phyloP scores from a whole-genome alignment of 495 filamentous ascomycete species.

The Penicillium verhagenii region DNA sequence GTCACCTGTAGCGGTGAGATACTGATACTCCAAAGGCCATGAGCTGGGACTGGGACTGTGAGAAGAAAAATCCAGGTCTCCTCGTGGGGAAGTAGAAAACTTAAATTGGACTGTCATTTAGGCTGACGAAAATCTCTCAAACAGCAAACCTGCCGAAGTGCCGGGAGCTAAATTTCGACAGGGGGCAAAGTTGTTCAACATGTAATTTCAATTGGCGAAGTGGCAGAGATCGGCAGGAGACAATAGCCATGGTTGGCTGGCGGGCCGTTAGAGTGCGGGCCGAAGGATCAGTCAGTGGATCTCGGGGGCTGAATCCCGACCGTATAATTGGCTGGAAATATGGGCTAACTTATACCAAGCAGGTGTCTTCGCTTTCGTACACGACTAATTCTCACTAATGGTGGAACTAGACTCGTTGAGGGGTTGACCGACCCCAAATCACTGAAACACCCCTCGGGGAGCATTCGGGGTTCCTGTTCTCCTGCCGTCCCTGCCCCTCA shows the following conservation, averaged over 20 bases:
- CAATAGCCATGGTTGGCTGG: background rate
- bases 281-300: slow-evolving; percentile 2
- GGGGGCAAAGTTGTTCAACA: too few species aligned
- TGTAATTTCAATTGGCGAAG: too few species aligned
- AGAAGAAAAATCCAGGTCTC: too few species aligned
- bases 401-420: background rate
- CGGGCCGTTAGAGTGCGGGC: slow-evolving; percentile 7
- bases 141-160: too few species aligned
- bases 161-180: background rate
- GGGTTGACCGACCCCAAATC: background rate
- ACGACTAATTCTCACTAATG: background rate
- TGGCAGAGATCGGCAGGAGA: background rate
- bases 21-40: background rate
- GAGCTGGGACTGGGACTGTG: too few species aligned
- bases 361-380: background rate
- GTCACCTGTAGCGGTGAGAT: too few species aligned
- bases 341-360: background rate
- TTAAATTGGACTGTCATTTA: background rate
- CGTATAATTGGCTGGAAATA: background rate
- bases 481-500: background rate
- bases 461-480: background rate
- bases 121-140: background rate
- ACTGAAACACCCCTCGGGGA: background rate
- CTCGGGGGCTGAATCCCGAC: background rate
- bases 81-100: background rate